Evolutionary conservation across 192 early-diverging fungal species (phyloP).

Genomic region (Gamsiella multidivaricata): DNA sequence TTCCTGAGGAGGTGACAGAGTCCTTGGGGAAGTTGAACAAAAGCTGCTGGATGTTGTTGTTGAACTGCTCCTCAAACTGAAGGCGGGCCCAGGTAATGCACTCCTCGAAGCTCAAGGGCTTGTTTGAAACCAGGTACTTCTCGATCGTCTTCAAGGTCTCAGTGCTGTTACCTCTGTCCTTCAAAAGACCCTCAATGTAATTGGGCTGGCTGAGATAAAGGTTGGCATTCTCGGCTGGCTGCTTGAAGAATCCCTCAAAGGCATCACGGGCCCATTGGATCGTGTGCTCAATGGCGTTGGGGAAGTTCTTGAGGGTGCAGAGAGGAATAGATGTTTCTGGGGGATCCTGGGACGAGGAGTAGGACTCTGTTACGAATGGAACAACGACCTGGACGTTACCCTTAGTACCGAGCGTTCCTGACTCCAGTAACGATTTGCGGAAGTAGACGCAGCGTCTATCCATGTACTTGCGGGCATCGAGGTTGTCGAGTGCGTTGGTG

Average conservation of each 20-base stretch:
- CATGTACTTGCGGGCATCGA: slow-evolving; percentile 97
- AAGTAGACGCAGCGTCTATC: slow-evolving; percentile 97
- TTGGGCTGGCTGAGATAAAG: slow-evolving; percentile 88
- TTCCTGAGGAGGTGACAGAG: slow-evolving; percentile 88
- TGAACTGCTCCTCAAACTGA: slow-evolving; percentile 93
- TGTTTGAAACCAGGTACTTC: slow-evolving; percentile 80
- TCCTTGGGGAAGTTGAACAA: slow-evolving; percentile 98
- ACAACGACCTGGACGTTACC: slow-evolving; percentile 99
- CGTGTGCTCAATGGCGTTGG: slow-evolving; percentile 88
- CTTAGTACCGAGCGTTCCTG: slow-evolving; percentile 98
- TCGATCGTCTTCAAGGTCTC: slow-evolving; percentile 83
- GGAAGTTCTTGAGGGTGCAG: slow-evolving; percentile 93
- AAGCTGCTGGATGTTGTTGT: slow-evolving; percentile 93
- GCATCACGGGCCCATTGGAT: slow-evolving; percentile 97
- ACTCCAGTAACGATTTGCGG: slow-evolving; percentile 95
- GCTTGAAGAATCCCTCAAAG: slow-evolving; percentile 94
- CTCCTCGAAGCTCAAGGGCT: slow-evolving; percentile 88
- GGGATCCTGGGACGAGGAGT: slow-evolving; percentile 97
- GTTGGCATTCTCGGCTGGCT: slow-evolving; percentile 96
- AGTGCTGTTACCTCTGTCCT: slow-evolving; percentile 82
- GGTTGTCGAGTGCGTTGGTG: slow-evolving; percentile 98
- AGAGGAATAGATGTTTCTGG: slow-evolving; percentile 95
- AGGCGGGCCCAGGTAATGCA: slow-evolving; percentile 93
- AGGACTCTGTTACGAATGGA: slow-evolving; percentile 96
- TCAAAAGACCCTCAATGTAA: slow-evolving; percentile 80